Conservation (phyloP, 2,329 filamentous ascomycete species). For the Penicillium digitatum region DNA sequence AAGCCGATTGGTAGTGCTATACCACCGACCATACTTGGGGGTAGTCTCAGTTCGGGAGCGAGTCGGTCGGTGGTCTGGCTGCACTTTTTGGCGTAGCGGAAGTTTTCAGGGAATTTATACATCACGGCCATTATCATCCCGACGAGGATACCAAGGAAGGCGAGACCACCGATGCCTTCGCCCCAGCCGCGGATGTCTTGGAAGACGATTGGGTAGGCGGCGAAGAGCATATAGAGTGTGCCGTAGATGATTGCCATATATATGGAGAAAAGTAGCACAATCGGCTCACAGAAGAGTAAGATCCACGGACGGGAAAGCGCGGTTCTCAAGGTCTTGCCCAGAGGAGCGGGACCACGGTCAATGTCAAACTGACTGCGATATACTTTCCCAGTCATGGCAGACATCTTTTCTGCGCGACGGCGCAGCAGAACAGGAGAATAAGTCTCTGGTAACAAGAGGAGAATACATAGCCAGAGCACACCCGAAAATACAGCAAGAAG, state of each 20-base stretch:
- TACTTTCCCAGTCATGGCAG: conserved; percentile 27
- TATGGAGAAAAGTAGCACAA: conserved; percentile 28
- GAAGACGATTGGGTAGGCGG: conserved; percentile 32
- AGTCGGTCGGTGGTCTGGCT: conserved; percentile 20
- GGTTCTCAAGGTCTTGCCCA: conserved; percentile 21
- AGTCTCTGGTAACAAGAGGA: conserved; percentile 27
- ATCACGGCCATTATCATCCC: conserved; percentile 28
- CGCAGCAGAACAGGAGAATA: conserved; percentile 31
- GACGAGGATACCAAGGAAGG: conserved; percentile 32
- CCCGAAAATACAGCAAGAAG: conserved; percentile 30
- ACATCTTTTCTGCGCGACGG: conserved; percentile 25
- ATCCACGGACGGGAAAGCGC: conserved; percentile 30
- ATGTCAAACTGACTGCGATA: conserved; percentile 26
- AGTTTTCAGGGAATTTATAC: conserved; percentile 29
- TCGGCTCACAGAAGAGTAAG: conserved; percentile 29
- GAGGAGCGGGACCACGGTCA: conserved; percentile 22
- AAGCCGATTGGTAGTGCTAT: conserved; percentile 27
- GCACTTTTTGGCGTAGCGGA: conserved; percentile 29
- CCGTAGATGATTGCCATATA: conserved; percentile 33
- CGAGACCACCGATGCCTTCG: conserved; percentile 25
- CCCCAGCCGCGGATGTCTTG: conserved; percentile 29
- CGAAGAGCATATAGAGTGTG: conserved; percentile 32
- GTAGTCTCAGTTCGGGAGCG: conserved; percentile 56
- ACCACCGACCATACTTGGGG: conserved; percentile 46
- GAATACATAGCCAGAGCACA: conserved; percentile 25